These are phyloP conservation scores for Aspergillus flavus DNA, from an alignment of 2,329 filamentous ascomycete genomes.

Conservation along the genomic window DNA sequence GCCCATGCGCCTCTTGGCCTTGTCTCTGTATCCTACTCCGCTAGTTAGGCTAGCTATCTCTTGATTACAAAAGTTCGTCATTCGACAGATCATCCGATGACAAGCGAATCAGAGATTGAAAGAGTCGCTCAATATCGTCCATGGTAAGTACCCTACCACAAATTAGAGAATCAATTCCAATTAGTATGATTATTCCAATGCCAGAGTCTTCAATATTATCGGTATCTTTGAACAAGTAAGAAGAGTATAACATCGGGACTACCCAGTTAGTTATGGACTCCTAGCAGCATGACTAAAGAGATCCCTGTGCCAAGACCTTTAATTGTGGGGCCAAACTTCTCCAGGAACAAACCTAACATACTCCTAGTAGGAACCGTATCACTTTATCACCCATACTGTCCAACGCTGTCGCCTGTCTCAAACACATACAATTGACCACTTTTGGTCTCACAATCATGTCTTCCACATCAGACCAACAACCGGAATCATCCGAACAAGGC, in stretches of 20 bases:
- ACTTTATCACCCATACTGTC: slow-evolving; percentile 9
- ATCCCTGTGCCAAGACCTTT: neutral
- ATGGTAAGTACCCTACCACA: too few species aligned
- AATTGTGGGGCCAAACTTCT: slow-evolving; percentile 4
- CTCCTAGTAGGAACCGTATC: neutral
- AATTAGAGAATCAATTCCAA: too few species aligned
- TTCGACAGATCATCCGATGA: too few species aligned
- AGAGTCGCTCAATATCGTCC: too few species aligned
- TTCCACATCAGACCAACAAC: slow-evolving; percentile 18
- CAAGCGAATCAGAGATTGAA: too few species aligned
- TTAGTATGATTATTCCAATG: too few species aligned
- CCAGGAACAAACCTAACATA: neutral
- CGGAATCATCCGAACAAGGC: slow-evolving; percentile 38
- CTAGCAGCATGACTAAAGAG: neutral
- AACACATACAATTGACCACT: neutral
- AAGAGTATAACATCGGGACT: too few species aligned
- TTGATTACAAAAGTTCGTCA: neutral
- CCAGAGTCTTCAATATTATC: too few species aligned
- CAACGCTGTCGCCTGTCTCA: neutral
- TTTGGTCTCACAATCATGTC: slow-evolving; percentile 11
- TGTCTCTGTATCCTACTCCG: neutral
- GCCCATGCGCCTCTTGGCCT: too few species aligned
- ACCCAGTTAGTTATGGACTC: too few species aligned
- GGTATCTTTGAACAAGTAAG: too few species aligned
- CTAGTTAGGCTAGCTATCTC: neutral